Percentiles rank a stretch among this genome's conserved stretches.
These are phyloP conservation scores for Cyclostephanos tholiformis DNA, from an alignment of 108 stramenopile genomes.

Conservation along the genomic window DNA sequence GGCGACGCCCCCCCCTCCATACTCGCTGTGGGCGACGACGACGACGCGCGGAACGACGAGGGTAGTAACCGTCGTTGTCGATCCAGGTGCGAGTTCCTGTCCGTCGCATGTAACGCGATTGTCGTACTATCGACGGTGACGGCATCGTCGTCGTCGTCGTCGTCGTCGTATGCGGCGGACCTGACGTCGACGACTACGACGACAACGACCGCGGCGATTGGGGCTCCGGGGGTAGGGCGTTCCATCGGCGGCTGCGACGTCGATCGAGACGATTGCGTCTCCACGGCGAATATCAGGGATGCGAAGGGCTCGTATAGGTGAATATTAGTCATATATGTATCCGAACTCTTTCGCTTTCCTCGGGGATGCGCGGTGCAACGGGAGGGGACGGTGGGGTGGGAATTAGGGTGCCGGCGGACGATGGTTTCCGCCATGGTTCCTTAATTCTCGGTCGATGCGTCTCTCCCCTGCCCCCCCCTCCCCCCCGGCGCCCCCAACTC, in stretches of 20 bases:
- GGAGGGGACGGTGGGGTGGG: too few species aligned
- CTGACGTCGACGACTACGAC: neutral
- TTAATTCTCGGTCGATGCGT: too few species aligned
- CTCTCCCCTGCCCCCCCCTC: too few species aligned
- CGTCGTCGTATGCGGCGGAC: neutral
- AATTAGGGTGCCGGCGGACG: too few species aligned
- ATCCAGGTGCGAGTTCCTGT: conserved; percentile 5
- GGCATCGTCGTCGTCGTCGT: neutral
- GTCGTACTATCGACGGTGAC: too few species aligned
- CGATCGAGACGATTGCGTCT: conserved; percentile 5
- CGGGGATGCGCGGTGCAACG: too few species aligned
- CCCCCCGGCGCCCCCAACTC: too few species aligned
- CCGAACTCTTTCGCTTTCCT: too few species aligned
- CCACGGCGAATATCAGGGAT: conserved; percentile 11
- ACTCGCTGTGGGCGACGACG: too few species aligned
- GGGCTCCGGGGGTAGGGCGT: neutral
- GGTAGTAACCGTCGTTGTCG: neutral
- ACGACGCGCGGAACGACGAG: neutral
- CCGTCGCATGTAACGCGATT: too few species aligned
- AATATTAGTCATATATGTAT: neutral
- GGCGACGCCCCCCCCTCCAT: too few species aligned
- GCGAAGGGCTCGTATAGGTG: conserved; percentile 14
- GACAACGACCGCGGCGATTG: neutral
- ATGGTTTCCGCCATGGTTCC: too few species aligned
- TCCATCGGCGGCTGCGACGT: neutral